These are phyloP conservation scores for Hypoxylon sp. DNA, from an alignment of 2,329 filamentous ascomycete species.

Conservation along the genomic window DNA sequence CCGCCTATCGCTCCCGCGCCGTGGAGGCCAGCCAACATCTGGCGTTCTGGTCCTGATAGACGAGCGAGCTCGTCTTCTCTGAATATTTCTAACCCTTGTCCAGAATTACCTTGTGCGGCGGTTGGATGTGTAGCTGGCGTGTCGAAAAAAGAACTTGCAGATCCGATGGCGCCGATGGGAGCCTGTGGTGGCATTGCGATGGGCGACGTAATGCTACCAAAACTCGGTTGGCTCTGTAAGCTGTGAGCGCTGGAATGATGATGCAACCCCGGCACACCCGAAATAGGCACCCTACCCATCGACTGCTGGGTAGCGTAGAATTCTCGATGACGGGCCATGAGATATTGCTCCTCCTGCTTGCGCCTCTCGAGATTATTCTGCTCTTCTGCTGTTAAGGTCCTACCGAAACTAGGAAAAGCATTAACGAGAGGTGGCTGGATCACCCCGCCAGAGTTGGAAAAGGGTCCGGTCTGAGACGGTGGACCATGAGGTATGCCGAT, in stretches of 20 bases:
- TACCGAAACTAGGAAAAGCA: slow-evolving; percentile 95
- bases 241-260: slow-evolving; percentile 97
- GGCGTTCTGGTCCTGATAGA: slow-evolving; percentile 69
- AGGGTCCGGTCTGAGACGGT: slow-evolving; percentile 67
- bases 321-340: slow-evolving; percentile 96
- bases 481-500: slow-evolving; percentile 94
- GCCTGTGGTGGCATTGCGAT: slow-evolving; percentile 72
- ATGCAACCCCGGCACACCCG: slow-evolving; percentile 74
- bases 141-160: slow-evolving; percentile 81
- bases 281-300: slow-evolving; percentile 80
- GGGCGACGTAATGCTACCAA: slow-evolving; percentile 93
- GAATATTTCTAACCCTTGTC: slow-evolving; percentile 67
- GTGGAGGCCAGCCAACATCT: slow-evolving; percentile 64
- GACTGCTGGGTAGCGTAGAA: slow-evolving; percentile 89
- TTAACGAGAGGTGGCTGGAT: slow-evolving; percentile 91
- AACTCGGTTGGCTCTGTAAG: slow-evolving; percentile 96
- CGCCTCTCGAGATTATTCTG: slow-evolving; percentile 96
- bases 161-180: slow-evolving; percentile 70
- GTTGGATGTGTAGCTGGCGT: slow-evolving; percentile 60
- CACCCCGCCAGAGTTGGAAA: slow-evolving; percentile 68
- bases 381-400: slow-evolving; percentile 95
- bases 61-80: slow-evolving; percentile 83
- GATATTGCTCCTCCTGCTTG: slow-evolving; percentile 98
- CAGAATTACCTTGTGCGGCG: slow-evolving; percentile 60
- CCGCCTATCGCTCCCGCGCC: slow-evolving; percentile 53